phyloP scores from a whole-genome alignment of 1,284 basidiomycete species.

The Cutaneotrichosporon dermatis region DNA sequence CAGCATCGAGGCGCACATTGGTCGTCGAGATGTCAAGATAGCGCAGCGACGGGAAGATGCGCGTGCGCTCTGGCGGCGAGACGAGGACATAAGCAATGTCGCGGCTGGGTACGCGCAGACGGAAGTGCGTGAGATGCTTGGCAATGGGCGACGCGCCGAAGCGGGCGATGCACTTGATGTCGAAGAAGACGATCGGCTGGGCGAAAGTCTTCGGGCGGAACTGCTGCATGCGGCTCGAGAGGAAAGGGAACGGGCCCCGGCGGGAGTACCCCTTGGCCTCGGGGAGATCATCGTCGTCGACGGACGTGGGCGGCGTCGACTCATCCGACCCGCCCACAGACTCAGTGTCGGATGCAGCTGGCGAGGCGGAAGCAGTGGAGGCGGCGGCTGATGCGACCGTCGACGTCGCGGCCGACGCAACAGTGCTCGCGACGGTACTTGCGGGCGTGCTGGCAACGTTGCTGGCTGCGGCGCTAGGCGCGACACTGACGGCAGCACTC shows the following conservation, averaged over 20 bases:
- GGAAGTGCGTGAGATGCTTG: slow-evolving; percentile 42
- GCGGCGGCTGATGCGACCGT: too few species aligned
- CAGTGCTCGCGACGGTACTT: not conserved
- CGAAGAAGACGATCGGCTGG: slow-evolving; percentile 51
- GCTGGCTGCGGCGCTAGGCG: not conserved
- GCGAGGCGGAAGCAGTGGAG: slow-evolving; percentile 8
- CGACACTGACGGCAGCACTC: not conserved
- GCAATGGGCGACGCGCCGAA: slow-evolving; percentile 44
- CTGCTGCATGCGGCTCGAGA: slow-evolving; percentile 36
- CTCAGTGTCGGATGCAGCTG: slow-evolving; percentile 7
- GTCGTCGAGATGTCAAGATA: slow-evolving; percentile 51
- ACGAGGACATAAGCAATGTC: slow-evolving; percentile 44
- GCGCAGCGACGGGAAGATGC: slow-evolving; percentile 39
- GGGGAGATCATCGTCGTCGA: slow-evolving; percentile 24
- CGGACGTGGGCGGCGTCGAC: slow-evolving; percentile 35
- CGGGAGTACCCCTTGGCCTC: slow-evolving; percentile 42
- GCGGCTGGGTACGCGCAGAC: slow-evolving; percentile 45
- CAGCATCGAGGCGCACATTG: slow-evolving; percentile 47
- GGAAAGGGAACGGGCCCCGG: slow-evolving; percentile 47
- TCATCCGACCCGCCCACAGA: slow-evolving; percentile 17
- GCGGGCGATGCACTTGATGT: slow-evolving; percentile 45
- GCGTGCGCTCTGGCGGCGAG: slow-evolving; percentile 13
- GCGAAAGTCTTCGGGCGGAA: slow-evolving; percentile 47
- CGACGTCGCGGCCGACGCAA: not conserved
- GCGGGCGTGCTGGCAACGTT: not conserved